Evolutionary conservation across 768 basidiomycete genomes (phyloP), one percentile per base, ranked within the genome.

Genomic region (Dioszegia hungarica): DNA sequence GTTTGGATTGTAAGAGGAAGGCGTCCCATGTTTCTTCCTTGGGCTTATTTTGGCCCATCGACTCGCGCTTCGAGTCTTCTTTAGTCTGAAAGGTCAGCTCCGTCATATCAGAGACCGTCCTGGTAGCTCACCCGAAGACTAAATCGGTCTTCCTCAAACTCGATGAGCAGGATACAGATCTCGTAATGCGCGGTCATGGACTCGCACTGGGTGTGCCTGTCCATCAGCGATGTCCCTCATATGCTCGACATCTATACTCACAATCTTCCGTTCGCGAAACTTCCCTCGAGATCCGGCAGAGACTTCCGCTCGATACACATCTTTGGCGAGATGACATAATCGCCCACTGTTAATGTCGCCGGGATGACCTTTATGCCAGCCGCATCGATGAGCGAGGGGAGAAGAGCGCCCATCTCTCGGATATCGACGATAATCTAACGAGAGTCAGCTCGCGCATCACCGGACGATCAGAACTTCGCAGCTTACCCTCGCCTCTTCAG

Each of bases 231-330:
- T n/a, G n/a, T 22, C 48, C 8, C 31, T 6, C 31, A 33, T 43
- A 20, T 31, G 28, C 14, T 17, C 15, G 25, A 14, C 28, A 2
- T 22, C 15, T 22, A 54, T 54, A 82, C 90, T 79, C 64, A 95
- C 95, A 99, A 75, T 54, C 95, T 81, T 15, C 94, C 94, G 67
- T 86, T 94, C 56, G 87, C 91, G 74, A 98, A 94, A 79, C 90
- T 93, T 15, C 86, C 83, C n/a, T 92, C 82, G 49, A 99, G 70
- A 79, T 99, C 95, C 0, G 92, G 81, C 47, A 98, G 80, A 64
- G 93, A 93, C 79, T 99, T 99, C 55, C 94, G 81, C 77, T 99
- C 95, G 2, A 99, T 87, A 61, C 90, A 93, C 61, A 98, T 93
- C 59, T 94, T 90, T 0, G 94, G 95, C 1, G 89, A 87, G 43